Evolutionary conservation across 768 basidiomycete genomes (phyloP).

Genomic region (Psilocybe subaeruginosa): DNA sequence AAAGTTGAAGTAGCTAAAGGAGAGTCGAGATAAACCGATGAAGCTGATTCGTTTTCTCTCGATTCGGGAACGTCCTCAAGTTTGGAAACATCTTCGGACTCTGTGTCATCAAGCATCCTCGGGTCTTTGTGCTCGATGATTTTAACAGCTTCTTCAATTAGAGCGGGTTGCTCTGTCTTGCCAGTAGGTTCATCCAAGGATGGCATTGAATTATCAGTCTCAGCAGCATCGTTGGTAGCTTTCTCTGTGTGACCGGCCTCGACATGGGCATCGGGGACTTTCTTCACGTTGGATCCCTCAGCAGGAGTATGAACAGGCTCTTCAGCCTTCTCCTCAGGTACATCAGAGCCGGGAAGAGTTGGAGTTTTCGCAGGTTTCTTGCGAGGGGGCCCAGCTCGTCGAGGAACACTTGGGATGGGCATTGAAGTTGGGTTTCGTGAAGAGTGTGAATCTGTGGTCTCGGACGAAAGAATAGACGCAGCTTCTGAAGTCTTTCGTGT

Average conservation of each 20-base stretch:
- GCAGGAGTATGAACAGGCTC: neutral
- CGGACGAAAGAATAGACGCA: constrained; percentile 27
- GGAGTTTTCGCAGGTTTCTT: constrained; percentile 59
- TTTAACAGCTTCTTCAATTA: neutral
- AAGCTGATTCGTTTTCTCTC: neutral
- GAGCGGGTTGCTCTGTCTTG: neutral
- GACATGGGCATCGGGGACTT: neutral
- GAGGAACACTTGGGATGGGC: constrained; percentile 76
- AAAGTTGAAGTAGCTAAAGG: neutral
- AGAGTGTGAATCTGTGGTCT: constrained; percentile 30
- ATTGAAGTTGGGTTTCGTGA: constrained; percentile 55
- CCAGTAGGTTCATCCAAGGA: neutral
- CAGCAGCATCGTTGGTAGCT: neutral
- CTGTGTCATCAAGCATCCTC: neutral
- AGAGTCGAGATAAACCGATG: neutral
- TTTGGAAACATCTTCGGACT: neutral
- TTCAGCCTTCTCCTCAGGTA: constrained; percentile 23
- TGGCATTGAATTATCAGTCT: neutral
- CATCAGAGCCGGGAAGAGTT: constrained; percentile 23
- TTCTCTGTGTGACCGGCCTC: neutral
- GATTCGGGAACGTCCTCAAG: neutral
- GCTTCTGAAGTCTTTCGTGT: constrained; percentile 28
- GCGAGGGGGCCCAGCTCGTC: constrained; percentile 75
- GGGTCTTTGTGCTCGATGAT: neutral
- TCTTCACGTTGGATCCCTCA: neutral